phyloP scores from a whole-genome alignment of 805 yeast species.

The Pichia pseudocactophila region DNA sequence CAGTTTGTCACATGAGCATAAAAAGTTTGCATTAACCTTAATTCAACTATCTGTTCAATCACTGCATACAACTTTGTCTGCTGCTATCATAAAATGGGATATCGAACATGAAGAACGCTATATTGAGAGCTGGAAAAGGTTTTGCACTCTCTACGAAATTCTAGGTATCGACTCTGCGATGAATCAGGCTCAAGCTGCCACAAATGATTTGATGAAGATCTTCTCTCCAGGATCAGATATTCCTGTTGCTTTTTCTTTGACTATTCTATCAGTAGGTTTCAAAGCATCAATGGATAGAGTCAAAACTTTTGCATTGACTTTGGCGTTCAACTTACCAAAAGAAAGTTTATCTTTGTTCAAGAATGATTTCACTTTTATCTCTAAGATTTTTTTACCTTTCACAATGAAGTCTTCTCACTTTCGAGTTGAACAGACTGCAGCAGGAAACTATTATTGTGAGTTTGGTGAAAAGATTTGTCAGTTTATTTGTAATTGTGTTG shows the following conservation, averaged over 20 bases:
- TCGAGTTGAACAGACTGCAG: constrained; percentile 28
- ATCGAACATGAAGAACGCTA: constrained; percentile 20
- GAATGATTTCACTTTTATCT: constrained; percentile 32
- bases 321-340: constrained; percentile 45
- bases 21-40: constrained; percentile 61
- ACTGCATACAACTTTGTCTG: constrained; percentile 28
- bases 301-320: constrained; percentile 47
- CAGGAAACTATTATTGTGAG: constrained; percentile 35
- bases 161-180: constrained; percentile 77
- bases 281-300: constrained; percentile 72
- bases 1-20: constrained; percentile 51
- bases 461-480: constrained; percentile 45
- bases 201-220: constrained; percentile 48
- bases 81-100: constrained; percentile 40
- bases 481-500: constrained; percentile 36
- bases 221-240: constrained; percentile 43
- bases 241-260: constrained; percentile 63
- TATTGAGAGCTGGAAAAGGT: constrained; percentile 59
- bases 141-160: constrained; percentile 67
- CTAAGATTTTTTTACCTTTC: constrained; percentile 43
- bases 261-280: constrained; percentile 68
- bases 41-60: constrained; percentile 50
- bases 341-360: constrained; percentile 40
- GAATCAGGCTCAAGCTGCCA: constrained; percentile 78
- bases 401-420: constrained; percentile 59